phyloP scores from a whole-genome alignment of 2,329 filamentous ascomycete species.

The Arachnomyces sp. region DNA sequence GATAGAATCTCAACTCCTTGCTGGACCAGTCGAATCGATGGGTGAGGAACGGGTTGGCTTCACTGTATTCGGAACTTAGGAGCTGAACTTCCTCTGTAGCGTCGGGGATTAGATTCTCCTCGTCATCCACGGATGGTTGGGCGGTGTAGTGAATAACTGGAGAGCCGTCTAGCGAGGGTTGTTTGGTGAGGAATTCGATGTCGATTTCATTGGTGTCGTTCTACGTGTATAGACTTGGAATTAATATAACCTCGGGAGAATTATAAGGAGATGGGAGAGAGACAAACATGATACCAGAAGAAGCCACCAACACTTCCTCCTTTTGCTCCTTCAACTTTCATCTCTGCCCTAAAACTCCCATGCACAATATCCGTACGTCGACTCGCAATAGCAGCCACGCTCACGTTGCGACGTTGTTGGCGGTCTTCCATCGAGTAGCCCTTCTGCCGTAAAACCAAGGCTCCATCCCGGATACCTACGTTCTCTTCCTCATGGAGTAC shows the following conservation, averaged over 20 bases:
- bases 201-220: slow-evolving; percentile 22
- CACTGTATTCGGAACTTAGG: neutral
- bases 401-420: slow-evolving; percentile 14
- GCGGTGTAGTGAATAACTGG: slow-evolving; percentile 22
- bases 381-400: slow-evolving; percentile 20
- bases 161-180: slow-evolving; percentile 14
- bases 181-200: slow-evolving; percentile 20
- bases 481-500: slow-evolving; percentile 19
- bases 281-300: slow-evolving; percentile 24
- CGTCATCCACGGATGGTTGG: slow-evolving; percentile 18
- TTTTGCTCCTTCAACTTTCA: slow-evolving; percentile 18
- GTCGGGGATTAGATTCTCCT: slow-evolving; percentile 14
- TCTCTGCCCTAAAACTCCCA: slow-evolving; percentile 20
- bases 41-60: slow-evolving; percentile 13
- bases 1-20: slow-evolving; percentile 17
- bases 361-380: slow-evolving; percentile 16
- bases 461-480: slow-evolving; percentile 18
- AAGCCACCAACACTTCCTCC: slow-evolving; percentile 22
- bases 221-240: slow-evolving; percentile 11
- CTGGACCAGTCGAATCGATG: slow-evolving; percentile 23
- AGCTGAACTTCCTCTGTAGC: slow-evolving; percentile 19
- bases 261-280: neutral
- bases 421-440: slow-evolving; percentile 16
- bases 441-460: slow-evolving; percentile 18
- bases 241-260: neutral